Conservation (phyloP, 2,329 filamentous ascomycete species). For the Cladophialophora yegresii region DNA sequence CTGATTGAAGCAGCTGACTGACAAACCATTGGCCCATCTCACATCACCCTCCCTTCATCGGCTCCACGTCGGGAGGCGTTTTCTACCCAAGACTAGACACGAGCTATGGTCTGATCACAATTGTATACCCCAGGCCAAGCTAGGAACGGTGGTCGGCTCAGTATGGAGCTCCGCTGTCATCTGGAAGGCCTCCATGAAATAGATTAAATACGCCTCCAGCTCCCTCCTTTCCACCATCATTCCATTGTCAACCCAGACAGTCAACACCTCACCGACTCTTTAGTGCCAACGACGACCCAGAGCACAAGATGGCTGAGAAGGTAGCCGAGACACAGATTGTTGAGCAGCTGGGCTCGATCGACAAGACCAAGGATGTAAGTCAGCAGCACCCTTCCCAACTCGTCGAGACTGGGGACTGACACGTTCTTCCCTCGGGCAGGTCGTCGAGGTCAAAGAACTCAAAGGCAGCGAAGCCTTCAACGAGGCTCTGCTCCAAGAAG, state of each 20-base stretch:
- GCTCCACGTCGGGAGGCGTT: constrained; percentile 25
- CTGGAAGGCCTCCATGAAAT: background rate
- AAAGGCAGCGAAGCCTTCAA: constrained; percentile 57
- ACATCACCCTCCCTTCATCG: constrained; percentile 21
- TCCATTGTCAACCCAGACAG: constrained; percentile 3
- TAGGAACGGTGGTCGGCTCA: constrained; percentile 17
- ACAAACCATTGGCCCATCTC: constrained; percentile 10
- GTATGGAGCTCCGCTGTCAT: constrained; percentile 12
- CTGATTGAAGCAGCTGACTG: constrained; percentile 5
- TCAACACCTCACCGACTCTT: constrained; percentile 17
- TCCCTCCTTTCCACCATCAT: background rate
- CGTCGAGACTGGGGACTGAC: background rate
- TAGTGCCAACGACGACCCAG: background rate
- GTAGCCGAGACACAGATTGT: constrained; percentile 17
- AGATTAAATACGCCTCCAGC: constrained; percentile 15
- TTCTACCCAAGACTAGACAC: constrained; percentile 3
- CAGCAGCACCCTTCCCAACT: background rate
- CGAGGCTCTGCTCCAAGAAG: constrained; percentile 58
- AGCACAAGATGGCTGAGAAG: constrained; percentile 31
- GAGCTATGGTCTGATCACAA: constrained; percentile 13
- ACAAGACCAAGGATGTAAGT: constrained; percentile 31
- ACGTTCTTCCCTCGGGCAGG: constrained; percentile 3
- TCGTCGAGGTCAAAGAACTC: constrained; percentile 47
- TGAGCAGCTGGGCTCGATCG: constrained; percentile 24
- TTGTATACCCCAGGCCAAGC: constrained; percentile 8